Base-by-base conservation (phyloP, 495 filamentous ascomycete species). In the Aspergillus asperescens region DNA sequence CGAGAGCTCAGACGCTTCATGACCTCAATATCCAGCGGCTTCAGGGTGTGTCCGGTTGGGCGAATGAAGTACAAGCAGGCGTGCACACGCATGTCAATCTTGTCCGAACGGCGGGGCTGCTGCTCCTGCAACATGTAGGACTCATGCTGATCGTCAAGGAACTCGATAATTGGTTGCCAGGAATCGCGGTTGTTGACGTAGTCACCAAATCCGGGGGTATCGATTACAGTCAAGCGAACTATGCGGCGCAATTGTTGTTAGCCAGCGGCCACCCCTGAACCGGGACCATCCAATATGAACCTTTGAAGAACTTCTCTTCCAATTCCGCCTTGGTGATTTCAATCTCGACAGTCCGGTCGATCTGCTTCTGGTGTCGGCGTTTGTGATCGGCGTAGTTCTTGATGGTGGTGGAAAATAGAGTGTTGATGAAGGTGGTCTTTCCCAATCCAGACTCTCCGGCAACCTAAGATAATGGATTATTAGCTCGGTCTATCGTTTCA, bases 301-400 rank as follows among this genome's bases (percentile, higher is more conserved):
- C 92, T 80, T 98, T 98, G 84, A 98, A 98, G 80, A 98, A 98
- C 80, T 98, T 98, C 84, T 98, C 93, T 77, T 98, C 93, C 54
- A 98, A 75, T 77, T 98, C 93, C 44, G 93, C 93, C 81, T 98
- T 98, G 68, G 93, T 98, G 66, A 98, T 98, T 71, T 97, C 93
- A 64, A 98, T 98, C 78, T 98, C 93, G 49, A 98, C 93, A 8
- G 93, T 98, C 76, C 96, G 96, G 79, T 98, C 93, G 49, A 96
- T 80, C 76, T 98, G 93, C 82, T 98, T 98, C 74, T 90, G 88
- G 74, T 98, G 93, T 61, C 93, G 88, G 70, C 89, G 87, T 77
- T 93, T 90, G 81, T 98, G 93, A 69, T 98, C 93, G 77, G 93
- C 92, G 70, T 98, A 98, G 81, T 97, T 98, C 80, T 98, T 98